phyloP scores from a whole-genome alignment of 352 stramenopile species.

The Proteromonas lacertae region DNA sequence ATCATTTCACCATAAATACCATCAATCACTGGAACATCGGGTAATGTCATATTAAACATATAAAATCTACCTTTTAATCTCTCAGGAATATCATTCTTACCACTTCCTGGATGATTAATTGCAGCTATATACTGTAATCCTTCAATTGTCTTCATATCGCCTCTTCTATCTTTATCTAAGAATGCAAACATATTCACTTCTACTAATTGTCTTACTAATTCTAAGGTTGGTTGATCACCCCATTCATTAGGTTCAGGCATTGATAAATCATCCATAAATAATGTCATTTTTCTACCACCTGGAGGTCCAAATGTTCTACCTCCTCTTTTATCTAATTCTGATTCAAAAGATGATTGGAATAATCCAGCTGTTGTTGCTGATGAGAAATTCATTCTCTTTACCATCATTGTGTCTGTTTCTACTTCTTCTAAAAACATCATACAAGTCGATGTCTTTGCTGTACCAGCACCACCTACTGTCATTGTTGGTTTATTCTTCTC shows the following conservation, averaged over 20 bases:
- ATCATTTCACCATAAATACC: conserved; percentile 42
- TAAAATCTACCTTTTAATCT: conserved; percentile 51
- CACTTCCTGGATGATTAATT: conserved; percentile 48
- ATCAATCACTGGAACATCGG: conserved; percentile 26
- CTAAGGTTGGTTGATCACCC: conserved; percentile 57
- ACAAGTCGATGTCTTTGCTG: conserved; percentile 35
- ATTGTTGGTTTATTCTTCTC: conserved; percentile 14
- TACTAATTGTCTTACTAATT: conserved; percentile 65
- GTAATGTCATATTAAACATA: conserved; percentile 33
- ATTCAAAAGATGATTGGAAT: conserved; percentile 39
- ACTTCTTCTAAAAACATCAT: conserved; percentile 23
- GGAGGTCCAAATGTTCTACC: conserved; percentile 48
- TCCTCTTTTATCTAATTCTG: conserved; percentile 53
- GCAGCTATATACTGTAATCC: conserved; percentile 54
- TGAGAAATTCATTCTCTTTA: conserved; percentile 46
- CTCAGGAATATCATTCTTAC: conserved; percentile 48
- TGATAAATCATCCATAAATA: conserved; percentile 47
- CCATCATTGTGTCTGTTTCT: conserved; percentile 13
- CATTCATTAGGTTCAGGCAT: conserved; percentile 66
- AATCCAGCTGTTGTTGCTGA: conserved; percentile 26
- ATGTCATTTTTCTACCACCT: conserved; percentile 26
- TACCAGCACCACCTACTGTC: conserved; percentile 34
- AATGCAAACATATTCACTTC: conserved; percentile 57
- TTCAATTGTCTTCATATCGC: conserved; percentile 59
- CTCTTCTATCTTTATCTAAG: conserved; percentile 52